Percentiles rank a stretch among this genome's conserved stretches.
Evolutionary conservation across 2,329 filamentous ascomycete species (phyloP).

Genomic region (Botryosphaeria dothidea): DNA sequence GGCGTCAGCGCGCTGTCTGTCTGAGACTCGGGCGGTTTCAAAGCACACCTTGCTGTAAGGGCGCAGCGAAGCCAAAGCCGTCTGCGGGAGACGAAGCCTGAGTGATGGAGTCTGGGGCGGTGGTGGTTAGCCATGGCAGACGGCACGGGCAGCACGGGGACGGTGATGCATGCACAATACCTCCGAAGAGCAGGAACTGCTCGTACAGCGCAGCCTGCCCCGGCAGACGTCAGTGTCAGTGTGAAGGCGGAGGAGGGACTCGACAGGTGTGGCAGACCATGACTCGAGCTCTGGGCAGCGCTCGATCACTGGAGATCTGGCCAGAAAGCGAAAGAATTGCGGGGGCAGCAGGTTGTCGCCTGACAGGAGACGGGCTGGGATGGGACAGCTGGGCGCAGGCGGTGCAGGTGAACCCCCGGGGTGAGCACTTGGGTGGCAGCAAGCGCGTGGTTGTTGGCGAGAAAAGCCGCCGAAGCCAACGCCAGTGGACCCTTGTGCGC

Average conservation of each 20-base stretch:
- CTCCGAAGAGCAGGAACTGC: slow-evolving; percentile 75
- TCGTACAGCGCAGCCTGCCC: slow-evolving; percentile 30
- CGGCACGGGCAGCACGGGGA: slow-evolving; percentile 1
- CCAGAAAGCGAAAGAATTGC: background rate
- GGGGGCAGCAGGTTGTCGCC: background rate
- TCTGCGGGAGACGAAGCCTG: slow-evolving; percentile 63
- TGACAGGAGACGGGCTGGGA: background rate
- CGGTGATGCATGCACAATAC: background rate
- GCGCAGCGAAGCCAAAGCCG: slow-evolving; percentile 74
- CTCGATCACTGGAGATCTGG: background rate
- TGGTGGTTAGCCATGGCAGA: too few species aligned
- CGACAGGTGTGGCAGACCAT: background rate
- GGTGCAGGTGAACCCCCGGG: background rate
- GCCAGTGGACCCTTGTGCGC: too few species aligned
- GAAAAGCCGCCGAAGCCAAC: too few species aligned
- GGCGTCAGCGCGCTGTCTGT: slow-evolving; percentile 16
- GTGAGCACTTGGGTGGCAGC: too few species aligned
- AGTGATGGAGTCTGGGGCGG: slow-evolving; percentile 75
- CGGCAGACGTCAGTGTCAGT: background rate
- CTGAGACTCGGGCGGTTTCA: background rate
- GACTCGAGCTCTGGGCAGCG: background rate
- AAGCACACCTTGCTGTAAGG: slow-evolving; percentile 70
- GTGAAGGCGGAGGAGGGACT: background rate
- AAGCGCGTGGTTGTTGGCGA: too few species aligned
- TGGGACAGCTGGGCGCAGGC: background rate